phyloP scores from a whole-genome alignment of 192 early-diverging fungal genomes.

The Backusella sp. region DNA sequence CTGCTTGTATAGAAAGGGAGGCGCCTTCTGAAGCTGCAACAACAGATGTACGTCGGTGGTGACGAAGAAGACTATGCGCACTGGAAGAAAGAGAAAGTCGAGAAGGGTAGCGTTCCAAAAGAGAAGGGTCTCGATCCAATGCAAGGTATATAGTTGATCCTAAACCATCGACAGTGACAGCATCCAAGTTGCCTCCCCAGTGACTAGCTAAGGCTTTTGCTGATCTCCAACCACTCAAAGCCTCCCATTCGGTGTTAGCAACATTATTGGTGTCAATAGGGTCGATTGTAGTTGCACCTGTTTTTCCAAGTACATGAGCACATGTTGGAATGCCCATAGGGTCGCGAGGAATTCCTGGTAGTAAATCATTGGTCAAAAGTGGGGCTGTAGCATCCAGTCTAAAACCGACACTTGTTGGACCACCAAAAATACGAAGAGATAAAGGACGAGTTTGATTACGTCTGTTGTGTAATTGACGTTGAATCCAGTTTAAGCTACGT shows the following conservation, averaged over 20 bases:
- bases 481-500: neutral
- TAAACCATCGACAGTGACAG: slow-evolving; percentile 17
- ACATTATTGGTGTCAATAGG: slow-evolving; percentile 2
- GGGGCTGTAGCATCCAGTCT: slow-evolving; percentile 10
- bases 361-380: slow-evolving; percentile 9
- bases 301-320: slow-evolving; percentile 8
- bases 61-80: slow-evolving; percentile 16
- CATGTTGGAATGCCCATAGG: slow-evolving; percentile 24
- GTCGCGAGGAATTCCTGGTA: slow-evolving; percentile 26
- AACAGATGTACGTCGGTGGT: slow-evolving; percentile 10
- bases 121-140: slow-evolving; percentile 22
- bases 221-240: slow-evolving; percentile 18
- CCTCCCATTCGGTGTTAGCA: slow-evolving; percentile 12
- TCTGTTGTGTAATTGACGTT: neutral
- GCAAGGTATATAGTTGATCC: slow-evolving; percentile 31
- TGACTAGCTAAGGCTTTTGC: slow-evolving; percentile 19
- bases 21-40: neutral
- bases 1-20: slow-evolving; percentile 17
- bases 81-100: neutral
- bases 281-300: slow-evolving; percentile 2
- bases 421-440: slow-evolving; percentile 20
- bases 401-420: slow-evolving; percentile 27
- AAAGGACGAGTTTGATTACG: neutral
- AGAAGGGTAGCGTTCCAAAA: slow-evolving; percentile 22
- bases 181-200: slow-evolving; percentile 24